Evolutionary conservation across 2,329 filamentous ascomycete species (phyloP).

Genomic region (Truncatella angustata): DNA sequence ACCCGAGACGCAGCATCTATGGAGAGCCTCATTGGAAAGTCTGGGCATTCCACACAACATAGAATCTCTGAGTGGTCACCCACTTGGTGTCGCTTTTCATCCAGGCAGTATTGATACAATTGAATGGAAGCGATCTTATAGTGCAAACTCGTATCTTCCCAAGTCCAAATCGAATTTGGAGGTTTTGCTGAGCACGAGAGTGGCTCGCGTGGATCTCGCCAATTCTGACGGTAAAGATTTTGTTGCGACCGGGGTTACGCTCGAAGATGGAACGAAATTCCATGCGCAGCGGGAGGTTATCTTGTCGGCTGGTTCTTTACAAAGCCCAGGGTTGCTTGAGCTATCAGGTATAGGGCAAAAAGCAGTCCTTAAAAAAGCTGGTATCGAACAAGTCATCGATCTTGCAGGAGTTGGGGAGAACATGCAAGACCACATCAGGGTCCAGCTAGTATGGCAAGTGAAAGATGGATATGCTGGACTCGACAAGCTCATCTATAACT

Average conservation of each 20-base stretch:
- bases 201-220: conserved; percentile 36
- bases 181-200: conserved; percentile 33
- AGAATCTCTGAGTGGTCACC: conserved; percentile 40
- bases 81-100: conserved; percentile 48
- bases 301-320: conserved; percentile 39
- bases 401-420: conserved; percentile 47
- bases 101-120: conserved; percentile 46
- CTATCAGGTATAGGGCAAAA: conserved; percentile 37
- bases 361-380: conserved; percentile 39
- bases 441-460: conserved; percentile 9
- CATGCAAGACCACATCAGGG: conserved; percentile 43
- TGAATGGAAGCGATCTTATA: conserved; percentile 48
- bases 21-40: conserved; percentile 1
- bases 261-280: conserved; percentile 11
- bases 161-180: conserved; percentile 40
- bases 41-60: conserved; percentile 5
- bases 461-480: conserved; percentile 25
- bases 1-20: neutral
- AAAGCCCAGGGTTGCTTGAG: conserved; percentile 36
- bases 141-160: conserved; percentile 28
- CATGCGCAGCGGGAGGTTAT: conserved; percentile 39
- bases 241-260: conserved; percentile 23
- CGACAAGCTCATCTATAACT: neutral
- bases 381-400: conserved; percentile 39
- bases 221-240: conserved; percentile 18